These are phyloP conservation scores for Neckera pumila DNA, from an alignment of 225 moss, liverwort and hornwort species.

Conservation along the genomic window DNA sequence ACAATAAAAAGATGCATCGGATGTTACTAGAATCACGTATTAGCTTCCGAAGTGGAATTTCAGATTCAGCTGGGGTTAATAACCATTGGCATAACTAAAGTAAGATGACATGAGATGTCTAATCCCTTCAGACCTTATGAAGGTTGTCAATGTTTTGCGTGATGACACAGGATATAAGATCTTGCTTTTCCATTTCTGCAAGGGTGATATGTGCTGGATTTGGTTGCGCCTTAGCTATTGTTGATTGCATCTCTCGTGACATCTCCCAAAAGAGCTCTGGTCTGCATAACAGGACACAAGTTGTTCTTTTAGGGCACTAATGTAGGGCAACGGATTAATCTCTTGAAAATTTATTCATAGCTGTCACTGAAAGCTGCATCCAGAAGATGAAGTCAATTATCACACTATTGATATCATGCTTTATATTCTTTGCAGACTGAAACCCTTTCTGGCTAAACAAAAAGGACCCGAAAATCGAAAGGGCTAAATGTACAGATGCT, in stretches of 20 bases:
- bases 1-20: not conserved
- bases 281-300: slow-evolving; percentile 6
- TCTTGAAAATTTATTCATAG: not conserved
- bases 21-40: not conserved
- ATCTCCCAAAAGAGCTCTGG: slow-evolving; percentile 43
- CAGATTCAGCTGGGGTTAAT: not conserved
- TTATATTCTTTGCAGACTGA: not conserved
- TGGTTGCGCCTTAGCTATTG: slow-evolving; percentile 12
- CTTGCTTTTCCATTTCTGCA: slow-evolving; percentile 28
- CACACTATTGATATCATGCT: not conserved
- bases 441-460: not conserved
- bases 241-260: slow-evolving; percentile 24
- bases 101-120: not conserved
- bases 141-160: slow-evolving; percentile 44
- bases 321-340: not conserved
- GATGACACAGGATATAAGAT: slow-evolving; percentile 28
- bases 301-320: not conserved
- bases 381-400: not conserved
- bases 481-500: not conserved
- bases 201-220: slow-evolving; percentile 32
- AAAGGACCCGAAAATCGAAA: not conserved
- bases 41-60: not conserved
- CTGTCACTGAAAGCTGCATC: not conserved
- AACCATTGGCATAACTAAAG: not conserved
- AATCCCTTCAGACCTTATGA: slow-evolving; percentile 9